Evolutionary conservation across 2,329 filamentous ascomycete species (phyloP).

Genomic region (Aspergillus novofumigatus): DNA sequence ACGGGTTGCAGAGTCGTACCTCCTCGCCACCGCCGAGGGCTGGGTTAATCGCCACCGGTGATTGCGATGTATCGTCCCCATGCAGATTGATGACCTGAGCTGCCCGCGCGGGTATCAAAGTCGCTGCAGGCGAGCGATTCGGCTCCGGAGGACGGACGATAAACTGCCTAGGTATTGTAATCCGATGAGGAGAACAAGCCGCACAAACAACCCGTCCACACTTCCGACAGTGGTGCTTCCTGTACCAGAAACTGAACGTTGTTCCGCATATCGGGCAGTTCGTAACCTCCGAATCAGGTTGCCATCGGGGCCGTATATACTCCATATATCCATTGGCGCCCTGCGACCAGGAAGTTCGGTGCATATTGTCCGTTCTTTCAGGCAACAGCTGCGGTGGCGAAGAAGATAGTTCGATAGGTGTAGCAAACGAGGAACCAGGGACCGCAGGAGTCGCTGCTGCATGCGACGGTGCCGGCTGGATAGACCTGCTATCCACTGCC

Average conservation of each 20-base stretch:
- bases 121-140: conserved; percentile 38
- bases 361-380: conserved; percentile 6
- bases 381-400: conserved; percentile 20
- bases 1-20: conserved; percentile 68
- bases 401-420: conserved; percentile 31
- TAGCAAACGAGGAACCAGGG: conserved; percentile 29
- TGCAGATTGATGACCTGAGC: conserved; percentile 47
- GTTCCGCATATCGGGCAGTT: conserved; percentile 79
- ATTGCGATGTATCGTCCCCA: conserved; percentile 31
- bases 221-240: conserved; percentile 96
- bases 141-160: conserved; percentile 73
- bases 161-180: conserved; percentile 89
- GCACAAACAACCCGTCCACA: conserved; percentile 90
- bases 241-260: conserved; percentile 77
- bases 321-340: conserved; percentile 20
- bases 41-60: conserved; percentile 37
- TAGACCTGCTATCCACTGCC: conserved; percentile 21
- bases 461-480: conserved; percentile 19
- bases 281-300: conserved; percentile 77
- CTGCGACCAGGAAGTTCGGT: conserved; percentile 13
- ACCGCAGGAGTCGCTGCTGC: conserved; percentile 4
- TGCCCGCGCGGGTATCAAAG: conserved; percentile 38
- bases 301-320: conserved; percentile 72
- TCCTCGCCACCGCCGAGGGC: conserved; percentile 61
- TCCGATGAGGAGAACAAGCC: conserved; percentile 85